Evolutionary conservation across 805 yeast species (phyloP), one percentile per base, ranked within the genome.

Genomic region (Ogataea pini): DNA sequence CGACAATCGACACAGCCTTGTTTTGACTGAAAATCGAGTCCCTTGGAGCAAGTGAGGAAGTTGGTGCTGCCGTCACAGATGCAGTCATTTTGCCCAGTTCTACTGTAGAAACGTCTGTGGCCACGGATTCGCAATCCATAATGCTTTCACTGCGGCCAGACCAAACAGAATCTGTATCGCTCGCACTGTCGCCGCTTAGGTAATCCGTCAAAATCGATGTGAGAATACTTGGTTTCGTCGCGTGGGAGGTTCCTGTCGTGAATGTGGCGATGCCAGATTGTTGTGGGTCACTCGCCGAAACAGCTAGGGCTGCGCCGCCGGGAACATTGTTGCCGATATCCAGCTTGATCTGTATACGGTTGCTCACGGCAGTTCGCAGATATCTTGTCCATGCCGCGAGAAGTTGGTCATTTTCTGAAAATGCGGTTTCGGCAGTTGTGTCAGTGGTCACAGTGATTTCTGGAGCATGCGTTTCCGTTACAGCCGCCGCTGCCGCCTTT

Each of bases 321-420:
- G 49, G 38, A 5, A 55, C 38, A 16, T 37, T 37, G 18, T 42
- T 50, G 13, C 48, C 50, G 32, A 65, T 48, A 36, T 63, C 68
- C 10, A 65, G 28, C 22, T 64, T 62, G 52, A 66, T 57, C 32
- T 54, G 60, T 27, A 67, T 58, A 32, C 70, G 57, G 37, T 56
- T 59, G 18, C 50, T 50, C 16, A 67, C 51, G 10, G 55, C 57
- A 4, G 47, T 46, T 42, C 57, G 59, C 34, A 67, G 34, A 44
- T 60, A 62, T 29, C 64, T 65, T 3, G 49, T 43, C 71, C 71
- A 67, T 17, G 62, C 38, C 5, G 49, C 46, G 10, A 58, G 22
- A 7, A 64, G 22, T n/a, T 31, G 34, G 3, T 49, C 47, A 7
- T 55, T 56, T 1, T 38, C 33, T 16, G 14, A 36, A 3, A 17